Base-by-base conservation (phyloP, 495 filamentous ascomycete genomes). In the Penicillium salamii region DNA sequence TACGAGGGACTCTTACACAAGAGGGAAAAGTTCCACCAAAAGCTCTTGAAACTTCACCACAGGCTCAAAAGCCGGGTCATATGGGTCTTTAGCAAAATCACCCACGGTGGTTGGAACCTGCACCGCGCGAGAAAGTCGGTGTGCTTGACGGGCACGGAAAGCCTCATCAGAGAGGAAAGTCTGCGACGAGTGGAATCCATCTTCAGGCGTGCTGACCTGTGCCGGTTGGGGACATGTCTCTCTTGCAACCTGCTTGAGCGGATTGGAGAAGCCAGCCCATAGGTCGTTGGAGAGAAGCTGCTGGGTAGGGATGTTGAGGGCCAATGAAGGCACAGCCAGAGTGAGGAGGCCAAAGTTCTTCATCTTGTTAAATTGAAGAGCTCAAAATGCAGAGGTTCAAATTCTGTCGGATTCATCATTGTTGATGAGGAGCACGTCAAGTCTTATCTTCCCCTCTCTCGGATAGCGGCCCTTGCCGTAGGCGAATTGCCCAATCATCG, bases 1-100 rank as follows among this genome's bases (percentile, higher is more conserved):
- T 17, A 3, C 19, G 9, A 18, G 17, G 5, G 1, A 14, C 23
- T 39, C 55, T 48, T 76, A 77, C 55, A 74, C 60, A 1, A 73
- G 54, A 14, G 72, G 72, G 42, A 74, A 75, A 7, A 72, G 37
- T 11, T 62, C 29, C 26, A 62, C 44, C 32, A 76, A 50, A 2
- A 71, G 54, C 7, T 59, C 33, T n/a, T 76, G 72, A 39, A 75
- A 74, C 26, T 67, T 43, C n/a, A 67, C 60, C 24, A 74, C 57
- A 11, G 68, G 59, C 32, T 61, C 58, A 24, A 74, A 74, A 5
- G 50, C 54, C 39, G 64, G 54, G 39, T 71, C 67, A 32, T 68
- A 62, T 7, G 70, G 68, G 21, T 74, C 70, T 5, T 21, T 57
- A 46, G 62, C 55, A 19, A 54, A 65, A 36, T 74, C 70, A 8